Conservation (phyloP, 164 flowering plant genomes). For the Chimonanthus salicifolius region DNA sequence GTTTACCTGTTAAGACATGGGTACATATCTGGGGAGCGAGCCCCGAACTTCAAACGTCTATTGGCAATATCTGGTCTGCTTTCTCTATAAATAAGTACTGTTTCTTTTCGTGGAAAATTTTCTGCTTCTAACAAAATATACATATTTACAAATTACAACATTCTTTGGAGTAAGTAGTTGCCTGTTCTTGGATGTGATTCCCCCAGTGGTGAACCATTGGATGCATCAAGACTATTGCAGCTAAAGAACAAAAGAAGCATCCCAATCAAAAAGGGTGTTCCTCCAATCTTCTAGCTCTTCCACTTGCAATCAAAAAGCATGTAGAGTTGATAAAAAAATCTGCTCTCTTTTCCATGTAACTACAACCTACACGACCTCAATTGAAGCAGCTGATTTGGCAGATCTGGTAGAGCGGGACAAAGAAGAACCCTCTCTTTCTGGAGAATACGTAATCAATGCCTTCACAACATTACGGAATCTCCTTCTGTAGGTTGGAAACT, state of each 20-base stretch:
- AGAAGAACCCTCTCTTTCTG: constrained; percentile 27
- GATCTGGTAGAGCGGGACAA: constrained; percentile 21
- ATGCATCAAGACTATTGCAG: not conserved
- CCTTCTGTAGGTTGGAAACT: constrained; percentile 82
- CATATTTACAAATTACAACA: not conserved
- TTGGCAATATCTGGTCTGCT: not conserved
- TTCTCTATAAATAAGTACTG: not conserved
- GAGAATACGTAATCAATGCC: constrained; percentile 28
- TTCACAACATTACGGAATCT: constrained; percentile 57
- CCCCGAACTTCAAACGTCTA: no score
- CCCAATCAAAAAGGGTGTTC: not conserved
- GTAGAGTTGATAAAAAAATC: not conserved
- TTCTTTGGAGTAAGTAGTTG: not conserved
- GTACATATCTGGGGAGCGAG: no score
- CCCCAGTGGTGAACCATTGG: not conserved
- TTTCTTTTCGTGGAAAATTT: not conserved
- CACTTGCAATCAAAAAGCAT: constrained; percentile 1
- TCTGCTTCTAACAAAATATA: not conserved
- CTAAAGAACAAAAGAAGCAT: not conserved
- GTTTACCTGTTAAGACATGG: not conserved
- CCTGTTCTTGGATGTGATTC: not conserved
- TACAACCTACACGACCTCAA: constrained; percentile 19
- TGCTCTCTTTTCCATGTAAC: not conserved
- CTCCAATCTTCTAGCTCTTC: not conserved
- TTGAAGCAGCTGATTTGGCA: constrained; percentile 18